Base-by-base conservation (phyloP, 257 asterid species). In the Agastache rugosa region DNA sequence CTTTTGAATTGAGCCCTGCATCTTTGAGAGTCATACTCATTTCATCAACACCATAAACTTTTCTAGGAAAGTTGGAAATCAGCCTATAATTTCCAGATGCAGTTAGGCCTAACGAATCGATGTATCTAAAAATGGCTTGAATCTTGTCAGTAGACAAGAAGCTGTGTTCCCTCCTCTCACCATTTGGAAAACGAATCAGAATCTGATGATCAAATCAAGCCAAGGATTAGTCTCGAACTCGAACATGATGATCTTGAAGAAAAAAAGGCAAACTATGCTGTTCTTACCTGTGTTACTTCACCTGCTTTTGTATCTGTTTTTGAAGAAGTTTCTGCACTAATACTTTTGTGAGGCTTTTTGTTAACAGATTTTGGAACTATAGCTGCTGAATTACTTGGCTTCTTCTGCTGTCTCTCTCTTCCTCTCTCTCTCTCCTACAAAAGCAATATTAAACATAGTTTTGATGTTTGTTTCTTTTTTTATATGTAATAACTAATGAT, bases 1-100 rank as follows among this genome's bases (percentile, higher is more conserved):
- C 96, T 89, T 89, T 93, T 5, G 93, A 88, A 79, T 85, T 96
- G 37, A 93, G 87, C 48, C 89, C 96, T 78, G 90, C 86, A 63
- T 85, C 92, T 82, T 82, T 82, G 48, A 91, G 89, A 55, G 74
- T 83, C 79, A 74, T 78, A 75, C 80, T 82, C 91, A 83, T 89
- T 78, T 88, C 84, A 84, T 87, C 95, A 69, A 41, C 84, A 64
- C 93, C 88, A 73, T 86, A 93, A 1, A 86, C 93, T 83, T 87
- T 85, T 27, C 89, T 85, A 8, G 98, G 98, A 19, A 93, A 93
- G 75, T 84, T 91, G 11, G 97, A 89, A 79, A 93, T 76, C 51
- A 93, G 75, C 81, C 90, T 84, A 79, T 88, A 93, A 37, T 83
- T 89, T 42, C 78, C 96, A 68, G 77, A 69, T 73, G 86, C 91